These are phyloP conservation scores for Erucastrum elatum DNA, from an alignment of 345 rosid species.

Conservation along the genomic window DNA sequence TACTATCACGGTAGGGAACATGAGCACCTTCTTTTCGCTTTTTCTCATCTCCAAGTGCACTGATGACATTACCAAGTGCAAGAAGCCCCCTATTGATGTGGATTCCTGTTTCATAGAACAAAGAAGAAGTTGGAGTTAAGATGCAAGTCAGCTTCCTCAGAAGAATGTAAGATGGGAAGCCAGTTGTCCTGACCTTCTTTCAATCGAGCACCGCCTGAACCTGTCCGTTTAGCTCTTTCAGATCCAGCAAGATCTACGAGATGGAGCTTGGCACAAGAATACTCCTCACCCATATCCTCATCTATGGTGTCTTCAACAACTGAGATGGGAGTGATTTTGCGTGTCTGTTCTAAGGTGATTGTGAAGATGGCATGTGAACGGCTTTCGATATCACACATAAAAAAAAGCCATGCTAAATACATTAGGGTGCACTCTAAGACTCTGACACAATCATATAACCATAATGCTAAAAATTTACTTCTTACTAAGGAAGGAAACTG, in stretches of 20 bases:
- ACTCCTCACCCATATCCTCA: slow-evolving; percentile 65
- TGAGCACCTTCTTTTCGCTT: slow-evolving; percentile 79
- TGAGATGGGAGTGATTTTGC: slow-evolving; percentile 51
- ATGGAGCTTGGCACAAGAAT: slow-evolving; percentile 79
- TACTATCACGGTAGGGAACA: slow-evolving; percentile 88
- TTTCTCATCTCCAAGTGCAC: slow-evolving; percentile 86
- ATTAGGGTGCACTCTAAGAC: slow-evolving; percentile 20
- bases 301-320: slow-evolving; percentile 47
- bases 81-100: slow-evolving; percentile 84
- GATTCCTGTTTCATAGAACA: slow-evolving; percentile 52
- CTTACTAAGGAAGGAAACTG: not conserved
- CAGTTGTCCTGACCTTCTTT: slow-evolving; percentile 63
- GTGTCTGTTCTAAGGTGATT: slow-evolving; percentile 81
- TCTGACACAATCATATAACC: slow-evolving; percentile 1
- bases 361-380: slow-evolving; percentile 95
- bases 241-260: slow-evolving; percentile 91
- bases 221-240: slow-evolving; percentile 86
- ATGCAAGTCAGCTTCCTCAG: not conserved
- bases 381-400: slow-evolving; percentile 50
- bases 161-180: slow-evolving; percentile 21
- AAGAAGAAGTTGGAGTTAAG: slow-evolving; percentile 4
- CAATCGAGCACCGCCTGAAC: slow-evolving; percentile 73
- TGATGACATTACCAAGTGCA: slow-evolving; percentile 88
- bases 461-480: not conserved
- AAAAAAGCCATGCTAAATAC: slow-evolving; percentile 32